Evolutionary conservation across 805 yeast genomes (phyloP), one percentile per base, ranked within the genome.

Genomic region (Sporopachydermia lactativora): DNA sequence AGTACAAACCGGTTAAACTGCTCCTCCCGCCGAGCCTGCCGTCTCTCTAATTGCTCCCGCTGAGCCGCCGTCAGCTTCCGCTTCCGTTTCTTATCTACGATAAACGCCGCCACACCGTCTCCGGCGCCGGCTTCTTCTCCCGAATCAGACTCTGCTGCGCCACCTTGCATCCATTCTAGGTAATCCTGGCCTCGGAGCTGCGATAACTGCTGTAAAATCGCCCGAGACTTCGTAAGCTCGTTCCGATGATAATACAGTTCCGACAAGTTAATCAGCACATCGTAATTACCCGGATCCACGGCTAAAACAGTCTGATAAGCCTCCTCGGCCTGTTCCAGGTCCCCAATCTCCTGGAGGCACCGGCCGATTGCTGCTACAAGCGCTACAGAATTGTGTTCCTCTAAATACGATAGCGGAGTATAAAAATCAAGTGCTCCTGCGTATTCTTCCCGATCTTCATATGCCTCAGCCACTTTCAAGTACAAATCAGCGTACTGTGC

Each of bases 371-470:
- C 70, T 18, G 64, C 56, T 2, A 71, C 64, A 46, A 77, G 56
- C 5, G 77, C 81, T 1, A 66, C 51, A 4, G 68, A 70, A 38
- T 64, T 64, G 42, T 64, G 69, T 15, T 71, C 78, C 8, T 68
- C 75, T n/a, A 71, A 55, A 28, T 66, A 61, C 3, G 78, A 61
- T 16, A 88, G 63, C 6, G 77, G 75, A 1, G 60, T 47, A 41
- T 81, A 74, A 47, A 75, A 79, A 28, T 71, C 70, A 17, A 86
- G 62, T 0, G 97, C 96, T 39, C 81, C 88, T n/a, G 70, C 69
- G 52, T 71, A 81, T 38, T 73, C 62, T 3, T 84, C 86, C 36
- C 75, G 72, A 15, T 71, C 74, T 43, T 81, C 83, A 15, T 86
- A 60, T 4, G 77, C 77, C 34, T 70, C 65, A 0, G 94, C 98